A percentile compares a stretch with the other conserved stretches of the same genome.
phyloP scores from a whole-genome alignment of 176 grass and related monocot genomes.

The Oryza officinalis region DNA sequence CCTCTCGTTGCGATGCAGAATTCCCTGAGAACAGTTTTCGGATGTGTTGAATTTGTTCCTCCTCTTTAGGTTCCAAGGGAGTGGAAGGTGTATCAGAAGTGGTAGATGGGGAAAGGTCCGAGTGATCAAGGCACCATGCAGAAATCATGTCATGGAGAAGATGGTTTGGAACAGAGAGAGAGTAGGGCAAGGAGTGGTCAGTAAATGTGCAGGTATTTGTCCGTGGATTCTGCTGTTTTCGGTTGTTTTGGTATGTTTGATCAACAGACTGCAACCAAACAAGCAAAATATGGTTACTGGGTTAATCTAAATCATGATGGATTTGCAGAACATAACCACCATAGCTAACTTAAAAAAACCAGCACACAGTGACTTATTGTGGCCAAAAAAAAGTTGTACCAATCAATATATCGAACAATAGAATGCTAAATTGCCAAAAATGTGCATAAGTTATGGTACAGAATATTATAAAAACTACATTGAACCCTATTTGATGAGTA shows the following conservation, averaged over 20 bases:
- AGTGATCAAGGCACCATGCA: constrained; percentile 43
- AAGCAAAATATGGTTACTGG: constrained; percentile 15
- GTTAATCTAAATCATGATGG: constrained; percentile 14
- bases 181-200: constrained; percentile 27
- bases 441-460: not conserved
- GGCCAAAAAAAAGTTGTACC: not conserved
- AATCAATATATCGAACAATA: constrained; percentile 22
- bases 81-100: not conserved
- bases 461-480: not conserved
- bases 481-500: not conserved
- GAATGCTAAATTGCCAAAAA: not conserved
- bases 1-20: constrained; percentile 33
- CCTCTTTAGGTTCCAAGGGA: constrained; percentile 21
- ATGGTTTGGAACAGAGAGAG: constrained; percentile 30
- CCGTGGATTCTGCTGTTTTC: not conserved
- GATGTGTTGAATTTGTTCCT: constrained; percentile 41
- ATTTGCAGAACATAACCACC: not conserved
- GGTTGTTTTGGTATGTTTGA: not conserved
- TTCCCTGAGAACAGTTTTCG: constrained; percentile 26
- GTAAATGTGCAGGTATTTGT: constrained; percentile 25
- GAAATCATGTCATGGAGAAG: constrained; percentile 49
- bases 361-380: not conserved
- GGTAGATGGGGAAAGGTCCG: not conserved
- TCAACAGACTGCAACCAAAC: constrained; percentile 43
- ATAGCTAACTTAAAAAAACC: not conserved